Conservation (phyloP, 176 grass and related monocot genomes). For the Oryza officinalis region DNA sequence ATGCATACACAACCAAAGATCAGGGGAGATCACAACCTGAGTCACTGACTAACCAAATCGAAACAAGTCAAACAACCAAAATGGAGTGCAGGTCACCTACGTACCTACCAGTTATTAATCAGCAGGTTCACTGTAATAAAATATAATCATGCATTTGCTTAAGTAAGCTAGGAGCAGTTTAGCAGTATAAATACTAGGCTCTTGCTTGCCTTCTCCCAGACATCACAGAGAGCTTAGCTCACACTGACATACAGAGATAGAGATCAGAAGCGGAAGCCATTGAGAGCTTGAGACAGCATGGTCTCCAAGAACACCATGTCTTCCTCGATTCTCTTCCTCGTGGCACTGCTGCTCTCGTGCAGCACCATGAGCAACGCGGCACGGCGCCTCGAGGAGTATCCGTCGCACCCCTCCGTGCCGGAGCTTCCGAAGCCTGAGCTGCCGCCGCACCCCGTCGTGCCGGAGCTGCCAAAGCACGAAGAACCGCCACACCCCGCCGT, state of each 20-base stretch:
- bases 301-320: slow-evolving; percentile 10
- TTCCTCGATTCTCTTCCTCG: neutral
- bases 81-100: too few species aligned
- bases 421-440: neutral
- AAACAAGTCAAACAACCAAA: too few species aligned
- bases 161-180: too few species aligned
- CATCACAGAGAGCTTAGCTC: neutral
- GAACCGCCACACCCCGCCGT: neutral
- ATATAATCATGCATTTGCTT: too few species aligned
- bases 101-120: too few species aligned
- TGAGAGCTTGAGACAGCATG: neutral
- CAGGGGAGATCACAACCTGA: too few species aligned
- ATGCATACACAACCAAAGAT: too few species aligned
- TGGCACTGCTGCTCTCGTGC: slow-evolving; percentile 36
- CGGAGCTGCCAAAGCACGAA: neutral
- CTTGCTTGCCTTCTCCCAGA: neutral
- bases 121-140: too few species aligned
- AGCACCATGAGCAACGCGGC: slow-evolving; percentile 31
- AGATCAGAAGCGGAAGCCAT: neutral
- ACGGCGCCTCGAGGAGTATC: neutral
- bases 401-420: neutral
- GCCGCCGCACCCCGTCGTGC: neutral
- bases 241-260: neutral
- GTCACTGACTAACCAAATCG: too few species aligned
- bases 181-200: neutral